Evolutionary conservation across 2,329 filamentous ascomycete genomes (phyloP).

Genomic region (Colletotrichum lini): DNA sequence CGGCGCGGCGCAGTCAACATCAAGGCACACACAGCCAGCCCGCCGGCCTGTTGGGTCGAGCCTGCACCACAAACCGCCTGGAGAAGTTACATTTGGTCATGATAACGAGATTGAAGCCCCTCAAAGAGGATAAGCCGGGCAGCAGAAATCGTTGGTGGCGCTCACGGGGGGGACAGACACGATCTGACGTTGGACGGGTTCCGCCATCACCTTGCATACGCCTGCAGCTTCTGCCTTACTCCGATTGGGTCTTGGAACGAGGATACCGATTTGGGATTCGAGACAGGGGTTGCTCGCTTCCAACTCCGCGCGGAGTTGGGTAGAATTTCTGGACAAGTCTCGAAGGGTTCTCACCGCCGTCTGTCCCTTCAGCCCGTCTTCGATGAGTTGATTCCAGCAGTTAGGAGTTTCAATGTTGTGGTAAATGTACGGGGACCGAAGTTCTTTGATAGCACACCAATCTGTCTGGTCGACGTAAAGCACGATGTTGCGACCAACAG

Average conservation of each 20-base stretch:
- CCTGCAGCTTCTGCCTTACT: neutral
- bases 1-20: no score
- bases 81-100: no score
- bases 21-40: no score
- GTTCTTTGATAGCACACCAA: no score
- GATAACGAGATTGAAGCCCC: no score
- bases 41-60: neutral
- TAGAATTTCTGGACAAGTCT: neutral
- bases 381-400: no score
- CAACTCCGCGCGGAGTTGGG: neutral
- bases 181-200: constrained; percentile 1
- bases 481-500: no score
- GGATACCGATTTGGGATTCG: neutral
- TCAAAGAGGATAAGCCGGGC: accelerated
- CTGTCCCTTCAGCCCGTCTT: no score
- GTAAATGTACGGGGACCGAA: no score
- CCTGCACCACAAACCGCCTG: neutral
- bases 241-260: constrained; percentile 2
- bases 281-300: neutral
- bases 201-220: neutral
- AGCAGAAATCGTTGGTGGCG: neutral
- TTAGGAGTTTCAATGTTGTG: no score
- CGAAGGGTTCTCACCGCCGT: neutral
- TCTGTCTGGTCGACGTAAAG: neutral
- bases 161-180: no score